Conservation (phyloP, 1,139 yeast genomes). For the Starmera stellimalicola region DNA sequence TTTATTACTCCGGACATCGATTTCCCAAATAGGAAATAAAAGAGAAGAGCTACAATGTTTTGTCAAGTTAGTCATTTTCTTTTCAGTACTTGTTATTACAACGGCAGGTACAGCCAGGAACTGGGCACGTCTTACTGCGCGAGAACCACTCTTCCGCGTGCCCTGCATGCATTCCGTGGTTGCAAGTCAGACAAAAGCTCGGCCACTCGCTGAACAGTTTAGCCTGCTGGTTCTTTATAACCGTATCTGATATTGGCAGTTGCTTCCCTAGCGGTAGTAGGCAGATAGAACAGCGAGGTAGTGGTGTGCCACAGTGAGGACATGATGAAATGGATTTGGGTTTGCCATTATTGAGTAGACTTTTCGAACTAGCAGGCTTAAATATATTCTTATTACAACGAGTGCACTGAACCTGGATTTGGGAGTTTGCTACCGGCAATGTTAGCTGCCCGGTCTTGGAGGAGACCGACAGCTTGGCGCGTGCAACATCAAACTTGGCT, state of each 20-base stretch:
- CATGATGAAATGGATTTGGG: conserved; percentile 33
- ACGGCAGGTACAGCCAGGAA: conserved; percentile 82
- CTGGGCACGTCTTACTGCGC: conserved; percentile 83
- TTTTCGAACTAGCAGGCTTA: conserved; percentile 17
- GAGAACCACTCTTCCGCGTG: conserved; percentile 96
- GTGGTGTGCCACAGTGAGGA: conserved; percentile 81
- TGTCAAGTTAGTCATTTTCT: too few species aligned
- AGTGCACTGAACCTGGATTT: conserved; percentile 70
- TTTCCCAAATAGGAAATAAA: too few species aligned
- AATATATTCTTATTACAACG: conserved; percentile 70
- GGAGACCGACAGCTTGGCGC: conserved; percentile 51
- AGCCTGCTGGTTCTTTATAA: background rate
- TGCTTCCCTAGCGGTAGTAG: conserved; percentile 73
- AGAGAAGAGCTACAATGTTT: too few species aligned
- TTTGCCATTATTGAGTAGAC: conserved; percentile 1
- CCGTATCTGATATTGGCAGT: conserved; percentile 28
- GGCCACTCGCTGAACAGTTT: conserved; percentile 60
- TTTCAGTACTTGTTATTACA: conserved; percentile 38
- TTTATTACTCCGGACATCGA: too few species aligned
- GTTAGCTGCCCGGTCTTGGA: conserved; percentile 40
- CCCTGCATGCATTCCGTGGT: conserved; percentile 89
- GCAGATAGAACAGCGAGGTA: conserved; percentile 89
- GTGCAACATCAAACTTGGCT: conserved; percentile 76
- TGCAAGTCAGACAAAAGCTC: conserved; percentile 82
- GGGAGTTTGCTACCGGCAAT: conserved; percentile 52